Conservation (phyloP, 495 filamentous ascomycete species). For the Penicillium coprophilum region DNA sequence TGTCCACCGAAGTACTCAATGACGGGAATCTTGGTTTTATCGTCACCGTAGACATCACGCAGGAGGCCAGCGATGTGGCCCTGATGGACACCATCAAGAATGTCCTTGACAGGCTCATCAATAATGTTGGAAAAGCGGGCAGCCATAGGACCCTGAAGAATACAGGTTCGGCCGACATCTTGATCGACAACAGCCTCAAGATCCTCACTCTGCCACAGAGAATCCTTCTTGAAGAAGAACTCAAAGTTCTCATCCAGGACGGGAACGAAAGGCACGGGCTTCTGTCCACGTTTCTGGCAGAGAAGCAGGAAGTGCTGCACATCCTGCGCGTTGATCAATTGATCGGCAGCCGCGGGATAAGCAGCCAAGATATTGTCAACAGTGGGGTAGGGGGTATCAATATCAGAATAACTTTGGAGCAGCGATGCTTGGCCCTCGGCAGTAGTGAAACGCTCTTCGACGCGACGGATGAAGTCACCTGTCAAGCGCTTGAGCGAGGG, state of each 20-base stretch:
- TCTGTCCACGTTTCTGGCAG: slow-evolving; percentile 91
- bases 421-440: slow-evolving; percentile 66
- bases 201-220: slow-evolving; percentile 98
- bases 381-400: slow-evolving; percentile 76
- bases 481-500: slow-evolving; percentile 75
- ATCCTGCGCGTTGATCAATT: slow-evolving; percentile 96
- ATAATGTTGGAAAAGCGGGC: slow-evolving; percentile 84
- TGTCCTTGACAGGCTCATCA: slow-evolving; percentile 91
- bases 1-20: slow-evolving; percentile 95
- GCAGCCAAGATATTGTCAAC: slow-evolving; percentile 75
- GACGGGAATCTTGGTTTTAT: slow-evolving; percentile 72
- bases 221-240: slow-evolving; percentile 99
- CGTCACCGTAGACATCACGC: slow-evolving; percentile 73
- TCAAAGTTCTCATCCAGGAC: slow-evolving; percentile 92
- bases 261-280: slow-evolving; percentile 94
- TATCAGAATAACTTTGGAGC: slow-evolving; percentile 81
- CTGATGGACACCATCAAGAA: slow-evolving; percentile 84
- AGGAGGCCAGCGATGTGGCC: slow-evolving; percentile 78
- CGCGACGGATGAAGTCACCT: slow-evolving; percentile 90
- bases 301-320: slow-evolving; percentile 92
- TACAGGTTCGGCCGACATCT: slow-evolving; percentile 92
- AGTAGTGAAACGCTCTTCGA: slow-evolving; percentile 87
- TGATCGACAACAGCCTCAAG: slow-evolving; percentile 92
- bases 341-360: slow-evolving; percentile 81
- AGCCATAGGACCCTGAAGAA: slow-evolving; percentile 92